Evolutionary conservation across 306 rosid species (phyloP), one percentile per base, ranked within the genome.

Genomic region (Gleditsia sinensis): DNA sequence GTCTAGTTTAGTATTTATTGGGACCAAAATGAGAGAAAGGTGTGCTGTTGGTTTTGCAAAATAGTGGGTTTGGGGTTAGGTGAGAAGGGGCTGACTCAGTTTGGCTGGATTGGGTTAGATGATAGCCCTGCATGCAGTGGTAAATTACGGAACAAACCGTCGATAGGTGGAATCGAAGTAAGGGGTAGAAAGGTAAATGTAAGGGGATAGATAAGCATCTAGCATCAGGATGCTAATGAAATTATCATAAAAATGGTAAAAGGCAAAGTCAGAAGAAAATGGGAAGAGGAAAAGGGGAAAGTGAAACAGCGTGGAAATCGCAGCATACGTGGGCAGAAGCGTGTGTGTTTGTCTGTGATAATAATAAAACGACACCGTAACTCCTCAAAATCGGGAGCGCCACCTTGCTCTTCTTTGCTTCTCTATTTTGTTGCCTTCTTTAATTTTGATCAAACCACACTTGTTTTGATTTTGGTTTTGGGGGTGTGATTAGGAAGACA

Each of bases 1-100:
- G n/a, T n/a, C n/a, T n/a, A n/a, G n/a, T 11, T 9, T 24, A 46
- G n/a, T 64, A 71, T 75, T 79, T 71, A 71, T 53, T 17, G 50
- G 21, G 34, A 56, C 53, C 1, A 16, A 57, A 24, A 10, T 21
- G 39, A 21, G 69, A 2, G n/a, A 21, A 32, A 1, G 3, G 28
- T 24, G 64, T 23, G 30, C 42, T 16, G 61, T n/a, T 57, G 54
- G 33, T 68, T 69, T 50, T 71, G 43, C 7, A 19, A 2, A 20
- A 42, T 20, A 20, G 39, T 67, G 20, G 36, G 9, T 3, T 28
- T 1, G 25, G 36, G 6, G 53, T 67, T 69, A 40, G 45, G 56
- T 67, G 21, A 72, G 66, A 64, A 60, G 51, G 9, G 0, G 20
- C 6, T 25, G 42, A 19, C 39, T 50, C 16, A 1, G 12, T 68